phyloP scores from a whole-genome alignment of 2,329 filamentous ascomycete species.

The Fusarium chlamydosporum region DNA sequence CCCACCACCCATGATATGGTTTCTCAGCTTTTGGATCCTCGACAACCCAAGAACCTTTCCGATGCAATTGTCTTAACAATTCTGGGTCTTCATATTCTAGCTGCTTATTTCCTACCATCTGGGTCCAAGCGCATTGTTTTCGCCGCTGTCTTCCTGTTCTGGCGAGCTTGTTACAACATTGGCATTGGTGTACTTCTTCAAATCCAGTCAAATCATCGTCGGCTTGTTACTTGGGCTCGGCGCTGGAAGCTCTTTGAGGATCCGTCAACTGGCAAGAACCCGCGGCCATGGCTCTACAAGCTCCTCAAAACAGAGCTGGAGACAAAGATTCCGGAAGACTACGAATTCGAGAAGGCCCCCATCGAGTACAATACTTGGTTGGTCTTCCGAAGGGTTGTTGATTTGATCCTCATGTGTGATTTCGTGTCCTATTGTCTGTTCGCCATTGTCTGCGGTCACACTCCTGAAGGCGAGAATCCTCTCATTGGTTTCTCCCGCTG shows the following conservation, averaged over 20 bases:
- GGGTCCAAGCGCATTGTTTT: conserved; percentile 81
- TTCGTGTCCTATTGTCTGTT: conserved; percentile 98
- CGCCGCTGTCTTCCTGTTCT: conserved; percentile 88
- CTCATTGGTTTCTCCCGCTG: conserved; percentile 81
- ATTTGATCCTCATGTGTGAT: conserved; percentile 98
- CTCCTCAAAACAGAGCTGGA: conserved; percentile 92
- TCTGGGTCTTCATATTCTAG: conserved; percentile 79
- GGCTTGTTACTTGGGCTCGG: conserved; percentile 88
- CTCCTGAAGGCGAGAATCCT: conserved; percentile 78
- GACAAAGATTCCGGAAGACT: conserved; percentile 93
- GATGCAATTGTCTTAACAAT: conserved; percentile 85
- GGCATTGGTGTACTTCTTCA: conserved; percentile 93
- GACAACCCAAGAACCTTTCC: conserved; percentile 94
- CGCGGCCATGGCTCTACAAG: conserved; percentile 83
- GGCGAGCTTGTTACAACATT: conserved; percentile 92
- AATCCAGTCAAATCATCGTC: conserved; percentile 89
- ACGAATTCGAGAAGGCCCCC: conserved; percentile 91
- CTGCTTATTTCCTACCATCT: conserved; percentile 80
- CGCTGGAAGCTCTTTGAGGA: conserved; percentile 89
- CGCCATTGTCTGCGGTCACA: conserved; percentile 86
- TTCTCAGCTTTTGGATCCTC: conserved; percentile 93
- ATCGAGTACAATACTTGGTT: conserved; percentile 99
- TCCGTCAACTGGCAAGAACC: conserved; percentile 83
- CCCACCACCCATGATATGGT: conserved; percentile 99
- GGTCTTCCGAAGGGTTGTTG: conserved; percentile 93